Base-by-base conservation (phyloP, 2,329 filamentous ascomycete genomes). In the Ophiocordyceps camponoti-saundersi region DNA sequence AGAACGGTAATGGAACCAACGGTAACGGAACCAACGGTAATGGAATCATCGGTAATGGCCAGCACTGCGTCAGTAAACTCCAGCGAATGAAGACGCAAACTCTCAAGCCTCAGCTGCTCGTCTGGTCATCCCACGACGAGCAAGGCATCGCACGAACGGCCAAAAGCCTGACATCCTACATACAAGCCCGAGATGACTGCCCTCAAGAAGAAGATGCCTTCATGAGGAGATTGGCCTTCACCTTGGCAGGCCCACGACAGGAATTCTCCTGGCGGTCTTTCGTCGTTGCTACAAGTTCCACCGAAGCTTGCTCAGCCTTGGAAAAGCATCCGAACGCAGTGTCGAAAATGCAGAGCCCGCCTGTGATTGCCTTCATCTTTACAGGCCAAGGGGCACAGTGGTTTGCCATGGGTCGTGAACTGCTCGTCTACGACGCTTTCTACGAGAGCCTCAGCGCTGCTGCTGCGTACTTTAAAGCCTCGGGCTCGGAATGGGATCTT, bases 351-450 rank as follows among this genome's bases (percentile, higher is more conserved):
- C 12, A 32, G 29, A 48, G 49, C 3, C 54, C 23, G 23, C 23
- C 55, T 6, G 40, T 45, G 12, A 42, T 57, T 21, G 53, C 50
- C 12, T 53, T 56, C 42, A 48, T 58, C 21, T 59, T 58, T 32
- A 58, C 56, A 18, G 55, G 55, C 1, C 55, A 58, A 43, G 55
- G 56, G 6, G 55, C 56, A 3, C 56, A 57, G 46, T 57, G 55
- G 55, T 30, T 42, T 23, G 49, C 46, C 29, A 58, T 57, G 56
- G 56, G 54, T 3, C 41, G 49, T 5, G 47, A 56, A 46, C 49
- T 57, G 12, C 29, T 36, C 11, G 18, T 16, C 20, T 44, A 22
- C 22, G n/a, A 30, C 13, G 29, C 29, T 21, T 44, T 44, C 15
- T 18, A 30, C 11, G 10, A 32, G 4, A 44, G 44, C 15, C 26